Evolutionary conservation across 257 asterid genomes (phyloP), one percentile per base, ranked within the genome.

Genomic region (Solanum lignicaule): DNA sequence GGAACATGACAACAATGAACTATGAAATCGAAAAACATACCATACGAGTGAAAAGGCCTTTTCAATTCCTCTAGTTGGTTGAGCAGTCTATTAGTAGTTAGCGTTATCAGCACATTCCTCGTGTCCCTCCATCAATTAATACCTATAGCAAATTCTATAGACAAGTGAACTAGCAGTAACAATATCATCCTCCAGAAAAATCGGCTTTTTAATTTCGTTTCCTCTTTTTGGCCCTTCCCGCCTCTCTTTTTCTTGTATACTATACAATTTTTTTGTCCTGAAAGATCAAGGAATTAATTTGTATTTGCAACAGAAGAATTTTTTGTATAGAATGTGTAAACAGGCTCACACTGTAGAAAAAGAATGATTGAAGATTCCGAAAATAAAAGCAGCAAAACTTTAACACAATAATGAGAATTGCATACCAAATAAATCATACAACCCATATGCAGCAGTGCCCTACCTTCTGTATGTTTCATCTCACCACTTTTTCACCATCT

Each of bases 371-470:
- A 86, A 86, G 83, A 86, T 90, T 90, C 87, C 90, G 90, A 89
- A 68, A 68, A 68, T 27, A 90, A 88, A 91, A 92, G 91, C 89
- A 60, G 55, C 83, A 62, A 68, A 68, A 72, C 90, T 92, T 93
- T 91, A 87, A 87, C 87, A 86, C 91, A 87, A 93, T 92, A 90
- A 89, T 86, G 92, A 90, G 72, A 86, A 88, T 86, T 90, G 89
- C 14, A 88, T 87, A 76, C 88, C 90, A 88, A 89, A 87, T 75
- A 88, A 89, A 83, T 90, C 91, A 89, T 89, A 87, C 90, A 89
- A 86, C 91, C 90, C 95, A 94, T 94, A 90, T 91, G 93, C 88
- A 69, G 76, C 90, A 94, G 89, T 92, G 89, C 86, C 92, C 89
- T 91, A 92, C 92, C 76, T 89, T 87, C 88, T 85, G 91, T 84